phyloP scores from a whole-genome alignment of 129 eudicot genomes.

The Ambrosia artemisiifolia region DNA sequence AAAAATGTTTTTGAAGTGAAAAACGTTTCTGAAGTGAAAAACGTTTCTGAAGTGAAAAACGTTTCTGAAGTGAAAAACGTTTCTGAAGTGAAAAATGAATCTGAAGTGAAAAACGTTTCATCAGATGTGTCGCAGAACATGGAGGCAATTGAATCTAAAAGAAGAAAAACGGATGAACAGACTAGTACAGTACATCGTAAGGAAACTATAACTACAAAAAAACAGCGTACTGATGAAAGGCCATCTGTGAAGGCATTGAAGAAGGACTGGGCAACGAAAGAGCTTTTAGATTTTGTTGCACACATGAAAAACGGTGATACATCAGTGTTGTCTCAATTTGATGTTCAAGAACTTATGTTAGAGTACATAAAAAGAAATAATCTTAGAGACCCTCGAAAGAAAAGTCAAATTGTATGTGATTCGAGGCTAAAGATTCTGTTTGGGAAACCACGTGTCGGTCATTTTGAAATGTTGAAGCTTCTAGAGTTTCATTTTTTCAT shows the following conservation, averaged over 20 bases:
- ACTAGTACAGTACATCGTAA: constrained; percentile 7
- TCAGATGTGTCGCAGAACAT: constrained; percentile 18
- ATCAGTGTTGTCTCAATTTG: constrained; percentile 65
- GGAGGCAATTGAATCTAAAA: constrained; percentile 36
- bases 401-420: constrained; percentile 82
- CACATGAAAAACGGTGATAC: constrained; percentile 75
- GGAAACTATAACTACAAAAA: constrained; percentile 31
- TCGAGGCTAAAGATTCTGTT: constrained; percentile 60
- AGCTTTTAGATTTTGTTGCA: constrained; percentile 71
- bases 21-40: neutral
- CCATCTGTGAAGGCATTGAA: constrained; percentile 17
- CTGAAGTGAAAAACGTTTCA: constrained; percentile 9
- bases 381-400: constrained; percentile 68
- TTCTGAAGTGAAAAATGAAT: neutral
- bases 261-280: constrained; percentile 79
- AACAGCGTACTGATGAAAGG: constrained; percentile 17
- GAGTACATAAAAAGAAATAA: constrained; percentile 72
- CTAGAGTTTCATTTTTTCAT: constrained; percentile 63
- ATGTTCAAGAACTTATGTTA: constrained; percentile 64
- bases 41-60: neutral
- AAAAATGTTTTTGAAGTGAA: constrained; percentile 11
- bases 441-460: constrained; percentile 75
- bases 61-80: too few species aligned
- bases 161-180: constrained; percentile 37
- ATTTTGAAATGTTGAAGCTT: constrained; percentile 78